phyloP scores from a whole-genome alignment of 1,139 yeast genomes.

The Meyerozyma carpophila region DNA sequence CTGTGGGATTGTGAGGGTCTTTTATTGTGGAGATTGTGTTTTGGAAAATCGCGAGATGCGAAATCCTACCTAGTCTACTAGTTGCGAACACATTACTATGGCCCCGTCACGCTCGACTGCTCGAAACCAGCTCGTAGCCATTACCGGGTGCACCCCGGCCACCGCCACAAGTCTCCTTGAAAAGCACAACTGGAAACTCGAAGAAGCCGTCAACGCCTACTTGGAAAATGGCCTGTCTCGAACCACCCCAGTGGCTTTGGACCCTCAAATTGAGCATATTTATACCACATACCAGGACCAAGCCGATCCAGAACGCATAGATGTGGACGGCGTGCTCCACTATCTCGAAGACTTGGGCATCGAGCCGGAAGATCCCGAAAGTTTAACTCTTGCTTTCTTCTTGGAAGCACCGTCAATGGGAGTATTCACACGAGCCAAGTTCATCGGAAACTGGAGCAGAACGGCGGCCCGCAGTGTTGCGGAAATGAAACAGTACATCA shows the following conservation, averaged over 20 bases:
- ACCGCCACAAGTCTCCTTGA: conserved; percentile 25
- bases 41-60: background rate
- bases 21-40: background rate
- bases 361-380: conserved; percentile 67
- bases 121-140: conserved; percentile 20
- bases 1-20: no score
- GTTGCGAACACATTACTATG: background rate
- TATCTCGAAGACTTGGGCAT: conserved; percentile 63
- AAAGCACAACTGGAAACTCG: conserved; percentile 20
- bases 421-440: conserved; percentile 42
- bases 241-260: conserved; percentile 2
- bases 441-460: conserved; percentile 53
- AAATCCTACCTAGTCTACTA: background rate
- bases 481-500: conserved; percentile 46
- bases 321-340: conserved; percentile 69
- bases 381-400: conserved; percentile 66
- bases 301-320: conserved; percentile 30
- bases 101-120: background rate
- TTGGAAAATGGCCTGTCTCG: conserved; percentile 7
- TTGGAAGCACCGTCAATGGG: conserved; percentile 67
- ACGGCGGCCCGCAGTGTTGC: conserved; percentile 30
- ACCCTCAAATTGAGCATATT: conserved; percentile 15
- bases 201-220: conserved; percentile 26
- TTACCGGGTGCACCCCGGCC: conserved; percentile 24
- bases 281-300: conserved; percentile 29